These are phyloP conservation scores for Musa schizocarpa DNA, from an alignment of 176 grass and related monocot genomes.

Conservation along the genomic window DNA sequence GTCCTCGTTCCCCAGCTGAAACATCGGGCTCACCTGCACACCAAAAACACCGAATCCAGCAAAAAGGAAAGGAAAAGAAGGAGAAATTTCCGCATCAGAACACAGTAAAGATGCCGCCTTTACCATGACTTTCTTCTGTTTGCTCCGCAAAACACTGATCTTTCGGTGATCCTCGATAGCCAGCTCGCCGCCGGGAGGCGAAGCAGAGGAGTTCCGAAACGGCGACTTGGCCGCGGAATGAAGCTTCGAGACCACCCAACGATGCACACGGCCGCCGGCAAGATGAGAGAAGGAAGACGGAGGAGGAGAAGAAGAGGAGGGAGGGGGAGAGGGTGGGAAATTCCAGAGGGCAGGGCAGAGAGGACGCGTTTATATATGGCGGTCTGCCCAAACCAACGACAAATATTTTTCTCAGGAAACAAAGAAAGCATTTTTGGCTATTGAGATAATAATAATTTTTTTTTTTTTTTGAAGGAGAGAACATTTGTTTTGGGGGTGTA, in stretches of 20 bases:
- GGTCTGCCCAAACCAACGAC: too few relatives aligned
- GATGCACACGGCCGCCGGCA: too few relatives aligned
- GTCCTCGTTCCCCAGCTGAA: constrained; percentile 19
- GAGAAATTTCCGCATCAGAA: not conserved
- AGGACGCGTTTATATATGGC: too few relatives aligned
- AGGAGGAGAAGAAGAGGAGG: too few relatives aligned
- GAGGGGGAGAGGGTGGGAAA: too few relatives aligned
- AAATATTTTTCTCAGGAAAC: too few relatives aligned
- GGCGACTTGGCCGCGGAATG: not conserved
- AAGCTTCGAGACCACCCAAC: not conserved
- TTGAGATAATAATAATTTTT: too few relatives aligned
- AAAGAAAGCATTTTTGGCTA: too few relatives aligned
- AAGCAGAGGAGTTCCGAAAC: not conserved
- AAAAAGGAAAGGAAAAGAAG: not conserved
- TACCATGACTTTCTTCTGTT: constrained; percentile 40
- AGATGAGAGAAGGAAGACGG: too few relatives aligned
- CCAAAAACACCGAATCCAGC: not conserved
- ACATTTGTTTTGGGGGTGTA: too few relatives aligned
- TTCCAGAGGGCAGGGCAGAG: too few relatives aligned
- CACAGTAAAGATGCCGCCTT: not conserved
- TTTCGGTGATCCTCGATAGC: constrained; percentile 31
- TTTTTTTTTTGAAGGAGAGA: too few relatives aligned
- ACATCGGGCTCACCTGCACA: constrained; percentile 30
- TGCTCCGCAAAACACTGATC: constrained; percentile 21
- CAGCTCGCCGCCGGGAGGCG: constrained; percentile 8